Base-by-base conservation (phyloP, 2,329 filamentous ascomycete species). In the Claviceps monticola region DNA sequence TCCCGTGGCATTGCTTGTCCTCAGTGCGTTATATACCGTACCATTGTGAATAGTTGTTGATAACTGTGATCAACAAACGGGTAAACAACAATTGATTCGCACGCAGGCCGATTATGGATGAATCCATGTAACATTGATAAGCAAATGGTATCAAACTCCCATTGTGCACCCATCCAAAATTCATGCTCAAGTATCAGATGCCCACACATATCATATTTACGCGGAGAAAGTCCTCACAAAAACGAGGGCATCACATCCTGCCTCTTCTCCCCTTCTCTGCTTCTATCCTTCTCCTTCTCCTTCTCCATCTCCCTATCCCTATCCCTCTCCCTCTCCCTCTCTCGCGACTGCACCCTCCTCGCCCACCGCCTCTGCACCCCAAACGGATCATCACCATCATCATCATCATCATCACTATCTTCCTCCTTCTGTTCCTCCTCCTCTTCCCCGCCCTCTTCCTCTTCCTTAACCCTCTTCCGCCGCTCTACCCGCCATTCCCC, bases 201-300 rank as follows among this genome's bases (percentile, higher is more conserved):
- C 41, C 41, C 41, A 17, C 16, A 41, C 16, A 41, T 3, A 19
- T 9, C 16, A 41, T 3, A 19, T 9, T 7, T n/a, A n/a, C 29
- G 29, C 29, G 11, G 29, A 34, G 29, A 3, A 34, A 34, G 1
- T 9, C 17, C 39, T 65, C 55, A 69, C 54, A 68, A 56, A 54
- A 69, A 69, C 4, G 64, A 63, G 5, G 67, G 67, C 53, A 70
- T 69, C n/a, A 59, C 59, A 43, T 66, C 62, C n/a, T 58, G 57
- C 5, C 53, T 7, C 55, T 21, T 7, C 21, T 29, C 47, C 17
- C n/a, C 9, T 16, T 14, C 19, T 38, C 16, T 17, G 13, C 16
- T 16, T 19, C 14, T 13, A 16, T 17, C 6, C 14, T 17, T 29
- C 26, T 19, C 26, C 8, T 3, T 8, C 45, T 17, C 14, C 6